These are phyloP conservation scores for Moringa oleifera DNA, from an alignment of 345 rosid species.

Conservation along the genomic window DNA sequence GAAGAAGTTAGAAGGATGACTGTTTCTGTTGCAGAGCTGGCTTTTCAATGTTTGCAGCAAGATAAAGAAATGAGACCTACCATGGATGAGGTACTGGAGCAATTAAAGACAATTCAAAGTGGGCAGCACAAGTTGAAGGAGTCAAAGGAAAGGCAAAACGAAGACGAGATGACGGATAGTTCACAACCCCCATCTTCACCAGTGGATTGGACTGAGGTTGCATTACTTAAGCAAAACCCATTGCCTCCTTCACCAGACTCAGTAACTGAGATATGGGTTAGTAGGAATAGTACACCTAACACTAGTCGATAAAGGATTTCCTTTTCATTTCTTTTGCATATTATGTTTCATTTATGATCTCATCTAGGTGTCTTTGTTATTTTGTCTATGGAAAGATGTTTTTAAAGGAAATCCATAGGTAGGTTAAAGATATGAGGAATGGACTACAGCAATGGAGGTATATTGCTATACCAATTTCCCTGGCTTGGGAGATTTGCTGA, in stretches of 20 bases:
- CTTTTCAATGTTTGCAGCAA: conserved; percentile 59
- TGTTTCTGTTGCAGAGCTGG: conserved; percentile 49
- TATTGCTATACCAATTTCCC: too few species aligned
- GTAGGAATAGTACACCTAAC: conserved; percentile 35
- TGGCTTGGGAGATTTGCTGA: too few species aligned
- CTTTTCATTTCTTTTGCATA: too few species aligned
- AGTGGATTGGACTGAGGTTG: conserved; percentile 27
- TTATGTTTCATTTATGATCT: too few species aligned
- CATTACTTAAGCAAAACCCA: conserved; percentile 26
- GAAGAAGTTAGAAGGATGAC: conserved; percentile 35
- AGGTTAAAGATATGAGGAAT: too few species aligned
- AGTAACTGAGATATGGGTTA: conserved; percentile 48
- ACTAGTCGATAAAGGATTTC: conserved; percentile 20
- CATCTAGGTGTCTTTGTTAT: background rate
- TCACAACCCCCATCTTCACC: conserved; percentile 33
- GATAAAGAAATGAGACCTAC: conserved; percentile 47
- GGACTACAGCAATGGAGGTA: too few species aligned
- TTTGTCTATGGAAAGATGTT: background rate
- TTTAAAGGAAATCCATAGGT: too few species aligned
- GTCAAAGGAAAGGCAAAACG: background rate
- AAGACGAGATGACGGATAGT: conserved; percentile 8
- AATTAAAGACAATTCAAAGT: conserved; percentile 32
- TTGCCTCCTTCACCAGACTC: conserved; percentile 49
- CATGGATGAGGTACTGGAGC: conserved; percentile 45
- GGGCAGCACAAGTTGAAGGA: conserved; percentile 19